phyloP scores from a whole-genome alignment of 352 stramenopile species.

The Heterotrichella gracilis region DNA sequence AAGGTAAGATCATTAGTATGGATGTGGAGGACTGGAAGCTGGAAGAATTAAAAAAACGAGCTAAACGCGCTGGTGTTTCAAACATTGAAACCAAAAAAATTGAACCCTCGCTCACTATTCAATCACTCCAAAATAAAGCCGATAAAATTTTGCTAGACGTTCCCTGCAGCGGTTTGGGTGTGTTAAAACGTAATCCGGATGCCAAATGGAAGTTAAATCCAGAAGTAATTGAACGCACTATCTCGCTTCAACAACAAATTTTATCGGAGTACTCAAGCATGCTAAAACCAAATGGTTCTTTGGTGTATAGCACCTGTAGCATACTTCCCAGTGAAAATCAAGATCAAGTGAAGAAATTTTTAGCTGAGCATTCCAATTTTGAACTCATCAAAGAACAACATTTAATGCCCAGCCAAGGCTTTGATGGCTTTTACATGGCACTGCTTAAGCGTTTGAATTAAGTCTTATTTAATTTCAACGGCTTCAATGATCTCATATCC shows the following conservation, averaged over 20 bases:
- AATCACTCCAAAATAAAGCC: not conserved
- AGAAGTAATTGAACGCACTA: not conserved
- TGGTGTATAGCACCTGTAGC: not conserved
- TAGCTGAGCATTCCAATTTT: not conserved
- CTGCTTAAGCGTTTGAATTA: too few relatives aligned
- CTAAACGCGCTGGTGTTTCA: not conserved
- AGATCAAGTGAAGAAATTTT: not conserved
- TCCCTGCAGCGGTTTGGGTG: not conserved
- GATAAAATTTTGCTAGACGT: not conserved
- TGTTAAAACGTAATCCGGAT: not conserved
- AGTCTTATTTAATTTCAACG: too few relatives aligned
- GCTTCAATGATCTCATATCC: too few relatives aligned
- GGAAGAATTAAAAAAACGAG: not conserved
- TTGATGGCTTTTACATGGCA: slow-evolving; percentile 1
- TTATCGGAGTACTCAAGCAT: not conserved
- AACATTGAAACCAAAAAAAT: not conserved
- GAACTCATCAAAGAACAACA: not conserved
- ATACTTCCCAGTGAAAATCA: not conserved
- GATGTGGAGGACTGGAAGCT: not conserved
- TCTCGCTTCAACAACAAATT: not conserved
- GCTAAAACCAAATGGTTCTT: not conserved
- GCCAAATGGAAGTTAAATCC: not conserved
- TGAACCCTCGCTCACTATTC: not conserved
- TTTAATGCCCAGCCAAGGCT: not conserved
- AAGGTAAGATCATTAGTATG: not conserved